Evolutionary conservation across 164 flowering plant genomes (phyloP).

Genomic region (Buxus sempervirens): DNA sequence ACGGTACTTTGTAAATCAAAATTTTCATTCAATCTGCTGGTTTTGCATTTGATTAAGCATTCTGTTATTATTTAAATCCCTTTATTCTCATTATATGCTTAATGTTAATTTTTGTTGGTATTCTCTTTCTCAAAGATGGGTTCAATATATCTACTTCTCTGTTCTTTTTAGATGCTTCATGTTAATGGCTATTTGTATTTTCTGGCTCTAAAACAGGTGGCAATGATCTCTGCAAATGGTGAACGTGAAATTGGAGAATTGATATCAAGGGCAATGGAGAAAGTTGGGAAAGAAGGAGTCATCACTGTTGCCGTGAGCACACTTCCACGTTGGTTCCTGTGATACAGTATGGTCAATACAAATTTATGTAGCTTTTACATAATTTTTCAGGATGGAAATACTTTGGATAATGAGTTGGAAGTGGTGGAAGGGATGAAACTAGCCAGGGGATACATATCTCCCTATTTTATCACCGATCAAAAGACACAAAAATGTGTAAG

Average conservation of each 20-base stretch:
- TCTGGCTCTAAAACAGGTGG: constrained; percentile 49
- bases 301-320: constrained; percentile 75
- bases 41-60: background rate
- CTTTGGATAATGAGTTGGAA: constrained; percentile 70
- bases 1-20: background rate
- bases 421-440: constrained; percentile 95
- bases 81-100: background rate
- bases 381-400: constrained; percentile 70
- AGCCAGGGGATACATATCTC: constrained; percentile 83
- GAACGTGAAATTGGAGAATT: constrained; percentile 85
- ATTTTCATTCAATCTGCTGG: background rate
- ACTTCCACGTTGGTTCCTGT: background rate
- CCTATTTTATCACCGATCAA: constrained; percentile 69
- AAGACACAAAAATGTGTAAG: constrained; percentile 88
- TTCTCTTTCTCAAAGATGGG: background rate
- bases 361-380: background rate
- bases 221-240: constrained; percentile 92
- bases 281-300: constrained; percentile 93
- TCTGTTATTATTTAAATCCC: background rate
- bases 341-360: background rate
- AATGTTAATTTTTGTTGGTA: background rate
- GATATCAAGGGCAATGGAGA: constrained; percentile 89
- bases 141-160: background rate
- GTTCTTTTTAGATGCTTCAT: background rate
- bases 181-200: background rate